Conservation (phyloP, 2,329 filamentous ascomycete species). For the Pyricularia sp. region DNA sequence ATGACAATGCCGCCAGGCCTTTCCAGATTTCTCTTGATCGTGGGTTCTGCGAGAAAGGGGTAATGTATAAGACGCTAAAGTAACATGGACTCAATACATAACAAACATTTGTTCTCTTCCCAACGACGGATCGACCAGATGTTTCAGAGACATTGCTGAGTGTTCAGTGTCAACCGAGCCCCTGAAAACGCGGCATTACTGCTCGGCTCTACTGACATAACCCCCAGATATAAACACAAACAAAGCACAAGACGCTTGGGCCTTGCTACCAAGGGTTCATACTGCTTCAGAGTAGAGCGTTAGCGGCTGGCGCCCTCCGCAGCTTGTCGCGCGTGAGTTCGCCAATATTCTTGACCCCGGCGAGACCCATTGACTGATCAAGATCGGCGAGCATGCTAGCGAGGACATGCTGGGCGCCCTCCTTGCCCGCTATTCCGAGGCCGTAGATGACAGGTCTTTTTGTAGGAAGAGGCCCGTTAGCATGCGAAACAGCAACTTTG, state of each 20-base stretch:
- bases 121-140: no score
- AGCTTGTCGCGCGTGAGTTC: conserved; percentile 25
- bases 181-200: no score
- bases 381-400: conserved; percentile 40
- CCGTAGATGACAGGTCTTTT: conserved; percentile 47
- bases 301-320: conserved; percentile 13
- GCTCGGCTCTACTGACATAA: no score
- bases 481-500: background rate
- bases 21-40: background rate
- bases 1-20: background rate
- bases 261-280: background rate
- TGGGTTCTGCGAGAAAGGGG: background rate
- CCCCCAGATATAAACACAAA: background rate
- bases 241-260: background rate
- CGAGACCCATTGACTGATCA: conserved; percentile 46
- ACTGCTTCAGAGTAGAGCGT: background rate
- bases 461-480: background rate
- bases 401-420: conserved; percentile 42
- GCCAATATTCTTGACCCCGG: conserved; percentile 34
- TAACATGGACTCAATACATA: background rate
- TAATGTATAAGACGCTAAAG: background rate
- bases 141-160: no score
- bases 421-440: conserved; percentile 41
- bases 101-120: no score
- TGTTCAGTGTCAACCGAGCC: no score